These are phyloP conservation scores for Peniophora sp. DNA, from an alignment of 1,284 basidiomycete species.

Conservation along the genomic window DNA sequence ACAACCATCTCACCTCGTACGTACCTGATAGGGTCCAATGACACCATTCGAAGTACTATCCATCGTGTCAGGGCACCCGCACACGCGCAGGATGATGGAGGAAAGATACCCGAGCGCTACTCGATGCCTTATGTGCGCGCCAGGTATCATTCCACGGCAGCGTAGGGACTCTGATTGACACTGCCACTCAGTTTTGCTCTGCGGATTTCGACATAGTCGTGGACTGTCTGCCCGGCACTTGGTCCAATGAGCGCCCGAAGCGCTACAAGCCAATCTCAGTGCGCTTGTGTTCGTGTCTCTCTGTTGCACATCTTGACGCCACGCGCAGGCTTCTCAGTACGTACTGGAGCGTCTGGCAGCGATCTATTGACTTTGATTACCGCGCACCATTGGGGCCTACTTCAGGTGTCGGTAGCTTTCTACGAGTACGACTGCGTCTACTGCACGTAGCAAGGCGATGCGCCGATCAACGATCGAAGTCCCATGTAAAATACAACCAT, in stretches of 20 bases:
- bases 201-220: slow-evolving; percentile 31
- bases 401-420: too few species aligned
- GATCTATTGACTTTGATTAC: neutral
- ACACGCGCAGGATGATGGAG: slow-evolving; percentile 15
- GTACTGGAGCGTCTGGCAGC: neutral
- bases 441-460: too few species aligned
- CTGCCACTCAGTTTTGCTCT: slow-evolving; percentile 30
- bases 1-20: neutral
- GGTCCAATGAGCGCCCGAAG: slow-evolving; percentile 30
- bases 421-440: too few species aligned
- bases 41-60: slow-evolving; percentile 48
- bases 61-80: slow-evolving; percentile 50
- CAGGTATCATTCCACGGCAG: neutral
- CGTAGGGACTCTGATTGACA: neutral
- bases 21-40: slow-evolving; percentile 44
- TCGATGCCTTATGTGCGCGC: slow-evolving; percentile 49
- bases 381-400: too few species aligned
- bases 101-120: slow-evolving; percentile 39
- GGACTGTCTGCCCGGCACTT: slow-evolving; percentile 46
- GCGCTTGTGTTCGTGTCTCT: slow-evolving; percentile 1
- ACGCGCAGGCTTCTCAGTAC: neutral
- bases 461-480: too few species aligned
- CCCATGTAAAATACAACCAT: too few species aligned
- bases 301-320: neutral
- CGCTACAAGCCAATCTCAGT: slow-evolving; percentile 34